Evolutionary conservation across 192 early-diverging fungal genomes (phyloP), one percentile per base, ranked within the genome.

Genomic region (Backusella australiensis): DNA sequence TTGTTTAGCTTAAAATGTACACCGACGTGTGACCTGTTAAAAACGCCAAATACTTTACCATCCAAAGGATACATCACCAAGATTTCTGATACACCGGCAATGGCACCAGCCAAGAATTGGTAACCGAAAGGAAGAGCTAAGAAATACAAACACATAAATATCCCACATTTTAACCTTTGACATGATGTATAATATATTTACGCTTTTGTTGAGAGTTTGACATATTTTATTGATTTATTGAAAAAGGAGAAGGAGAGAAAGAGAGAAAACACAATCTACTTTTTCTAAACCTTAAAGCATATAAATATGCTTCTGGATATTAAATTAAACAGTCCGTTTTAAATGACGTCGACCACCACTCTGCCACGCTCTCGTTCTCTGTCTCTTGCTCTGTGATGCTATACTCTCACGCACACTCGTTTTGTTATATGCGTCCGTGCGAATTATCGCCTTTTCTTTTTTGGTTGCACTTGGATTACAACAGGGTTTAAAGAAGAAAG

Each of bases 61-160:
- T 97, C 96, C 68, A 98, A 86, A 17, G 96, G 96, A 84, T 96
- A 97, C 93, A 97, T 96, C 66, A 92, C 89, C 78, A 95, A 85
- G 77, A 99, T 97, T 85, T 99, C 97, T n/a, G 94, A 91, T 56
- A 92, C 88, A 38, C 94, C 94, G 17, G 94, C 94, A 66, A 95
- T 89, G 72, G 91, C 94, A 73, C 88, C 93, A 72, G 92, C 91
- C 0, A 91, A 69, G 80, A 94, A 94, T 81, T 93, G 92, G 80
- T 86, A 94, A 74, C 89, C 88, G 81, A 95, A 94, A 23, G 94
- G 93, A 67, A 75, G 74, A 42, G 74, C 74, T 75, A 67, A 39
- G 14, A 21, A 65, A 39, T 14, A 8, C 1, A 29, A 0, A 29
- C 29, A 12, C 4, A 1, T 26, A 26, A 29, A 14, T 12, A 63